Percentiles rank a stretch among this genome's conserved stretches.
phyloP scores from a whole-genome alignment of 208 protist species.

The Leishmania mexicana region DNA sequence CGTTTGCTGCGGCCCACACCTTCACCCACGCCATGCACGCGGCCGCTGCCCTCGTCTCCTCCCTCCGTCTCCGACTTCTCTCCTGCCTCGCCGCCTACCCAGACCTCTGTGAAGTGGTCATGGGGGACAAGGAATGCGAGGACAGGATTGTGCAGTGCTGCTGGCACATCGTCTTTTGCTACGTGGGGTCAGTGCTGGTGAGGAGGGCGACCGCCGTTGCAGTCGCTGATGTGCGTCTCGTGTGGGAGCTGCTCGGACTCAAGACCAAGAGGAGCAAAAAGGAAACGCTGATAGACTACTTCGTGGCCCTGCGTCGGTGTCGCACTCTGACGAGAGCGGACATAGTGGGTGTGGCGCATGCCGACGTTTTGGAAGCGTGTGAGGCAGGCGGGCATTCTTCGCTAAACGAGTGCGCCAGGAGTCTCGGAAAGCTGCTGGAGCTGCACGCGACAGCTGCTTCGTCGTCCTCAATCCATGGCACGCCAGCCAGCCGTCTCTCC shows the following conservation, averaged over 20 bases:
- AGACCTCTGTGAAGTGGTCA: conserved; percentile 39
- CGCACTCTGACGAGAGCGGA: conserved; percentile 5
- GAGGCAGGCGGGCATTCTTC: not conserved
- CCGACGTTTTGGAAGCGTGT: not conserved
- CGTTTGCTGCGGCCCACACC: conserved; percentile 27
- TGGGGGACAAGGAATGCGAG: conserved; percentile 23
- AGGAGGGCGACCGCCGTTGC: conserved; percentile 45
- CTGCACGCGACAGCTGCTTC: not conserved
- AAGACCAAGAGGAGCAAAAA: conserved; percentile 15
- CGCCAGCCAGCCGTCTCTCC: not conserved
- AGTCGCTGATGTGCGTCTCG: conserved; percentile 26
- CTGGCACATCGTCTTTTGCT: conserved; percentile 50
- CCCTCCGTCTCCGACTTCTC: conserved; percentile 65
- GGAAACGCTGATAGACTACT: conserved; percentile 25
- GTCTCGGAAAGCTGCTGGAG: conserved; percentile 1
- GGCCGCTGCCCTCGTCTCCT: conserved; percentile 61
- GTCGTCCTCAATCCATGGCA: not conserved
- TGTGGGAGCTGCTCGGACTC: conserved; percentile 26
- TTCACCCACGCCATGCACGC: conserved; percentile 53
- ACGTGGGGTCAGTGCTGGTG: conserved; percentile 49
- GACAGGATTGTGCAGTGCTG: conserved; percentile 38
- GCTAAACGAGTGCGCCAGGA: not conserved
- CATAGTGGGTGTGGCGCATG: not conserved
- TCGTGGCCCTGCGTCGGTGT: conserved; percentile 24
- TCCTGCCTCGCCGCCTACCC: conserved; percentile 56